Base-by-base conservation (phyloP, 495 filamentous ascomycete genomes). In the Aspergillus carlsbadensis region DNA sequence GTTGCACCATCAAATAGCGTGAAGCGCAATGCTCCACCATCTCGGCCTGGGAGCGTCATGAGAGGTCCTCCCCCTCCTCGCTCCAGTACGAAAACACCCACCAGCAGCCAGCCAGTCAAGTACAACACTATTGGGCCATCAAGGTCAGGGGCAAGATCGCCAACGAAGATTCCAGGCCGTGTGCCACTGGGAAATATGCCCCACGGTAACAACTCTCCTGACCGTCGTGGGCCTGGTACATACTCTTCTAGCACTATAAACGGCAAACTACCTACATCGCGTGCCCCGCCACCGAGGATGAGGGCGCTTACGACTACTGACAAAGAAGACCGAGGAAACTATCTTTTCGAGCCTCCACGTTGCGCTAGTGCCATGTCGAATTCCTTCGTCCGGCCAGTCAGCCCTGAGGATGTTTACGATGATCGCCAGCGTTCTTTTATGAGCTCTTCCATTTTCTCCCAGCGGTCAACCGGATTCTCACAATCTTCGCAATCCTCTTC, bases 211-310 rank as follows among this genome's bases (percentile, higher is more conserved):
- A 96, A 93, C 69, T 92, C 89, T 10, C 89, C 91, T 26, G 89
- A 94, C 52, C 87, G 92, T 42, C 83, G 66, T 56, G 75, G 57
- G 67, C 81, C 63, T 57, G 77, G 77, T 5, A 62, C 68, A 14
- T 79, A 81, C 58, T 78, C 77, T 8, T 79, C 74, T 13, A 76
- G 70, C 56, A 85, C 79, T 15, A 66, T 86, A 42, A 78, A 69
- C 47, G 69, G 83, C 45, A 87, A 84, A 68, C 81, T 87, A 75
- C 76, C 78, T 47, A 72, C 83, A 58, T 74, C 84, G 64, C 69
- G 87, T 58, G 86, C 86, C 14, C 90, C 92, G 29, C 92, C 92
- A 31, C 91, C 92, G 31, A 89, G 91, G 66, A 96, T 96, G 92
- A 83, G 91, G 59, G 90, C 92, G 0, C 62, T 78, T 54, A 84